These are phyloP conservation scores for Paramecium pentaurelia DNA, from an alignment of 73 alveolate genomes.

Conservation along the genomic window DNA sequence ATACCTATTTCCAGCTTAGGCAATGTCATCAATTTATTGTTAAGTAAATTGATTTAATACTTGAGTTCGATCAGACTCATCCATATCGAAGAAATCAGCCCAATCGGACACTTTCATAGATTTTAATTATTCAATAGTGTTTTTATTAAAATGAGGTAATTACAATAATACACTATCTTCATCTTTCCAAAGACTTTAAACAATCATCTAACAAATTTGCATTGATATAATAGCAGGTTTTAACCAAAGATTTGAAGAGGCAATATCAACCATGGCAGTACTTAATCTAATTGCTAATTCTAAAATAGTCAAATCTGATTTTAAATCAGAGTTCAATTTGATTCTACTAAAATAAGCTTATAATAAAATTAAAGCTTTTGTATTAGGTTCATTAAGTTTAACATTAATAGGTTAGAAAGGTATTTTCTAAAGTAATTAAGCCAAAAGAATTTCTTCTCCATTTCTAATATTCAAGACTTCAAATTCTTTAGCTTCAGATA, in stretches of 20 bases:
- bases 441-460: slow-evolving; percentile 36
- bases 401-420: slow-evolving; percentile 14
- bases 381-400: slow-evolving; percentile 52
- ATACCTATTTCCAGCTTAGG: slow-evolving; percentile 58
- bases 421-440: slow-evolving; percentile 8
- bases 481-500: slow-evolving; percentile 56
- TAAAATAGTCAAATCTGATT: slow-evolving; percentile 7
- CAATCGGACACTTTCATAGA: neutral
- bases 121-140: neutral
- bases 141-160: slow-evolving; percentile 44
- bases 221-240: slow-evolving; percentile 38
- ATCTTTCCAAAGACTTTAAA: slow-evolving; percentile 57
- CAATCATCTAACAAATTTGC: slow-evolving; percentile 54
- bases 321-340: slow-evolving; percentile 40
- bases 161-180: slow-evolving; percentile 38
- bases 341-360: slow-evolving; percentile 49
- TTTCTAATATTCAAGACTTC: slow-evolving; percentile 44
- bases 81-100: slow-evolving; percentile 50
- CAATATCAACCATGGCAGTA: slow-evolving; percentile 56
- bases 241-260: slow-evolving; percentile 37
- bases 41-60: slow-evolving; percentile 18
- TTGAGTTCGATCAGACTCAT: neutral
- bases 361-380: slow-evolving; percentile 47
- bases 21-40: slow-evolving; percentile 22
- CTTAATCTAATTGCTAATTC: slow-evolving; percentile 48